Base-by-base conservation (phyloP, 2,329 filamentous ascomycete genomes). In the Paracoccidioides lutzii region DNA sequence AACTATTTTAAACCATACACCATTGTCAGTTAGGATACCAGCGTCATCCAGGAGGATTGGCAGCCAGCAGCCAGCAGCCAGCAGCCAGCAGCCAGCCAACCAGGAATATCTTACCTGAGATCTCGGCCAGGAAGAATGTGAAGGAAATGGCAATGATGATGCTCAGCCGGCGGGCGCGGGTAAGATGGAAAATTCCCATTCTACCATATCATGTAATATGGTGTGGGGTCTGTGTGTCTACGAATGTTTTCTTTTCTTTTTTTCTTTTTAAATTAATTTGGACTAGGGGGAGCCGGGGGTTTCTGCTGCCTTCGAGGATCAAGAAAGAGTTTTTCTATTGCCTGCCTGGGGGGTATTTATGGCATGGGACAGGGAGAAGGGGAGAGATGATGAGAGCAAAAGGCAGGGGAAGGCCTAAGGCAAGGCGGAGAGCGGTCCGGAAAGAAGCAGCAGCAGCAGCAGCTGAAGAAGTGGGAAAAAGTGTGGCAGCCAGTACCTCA, bases 111-210 rank as follows among this genome's bases (percentile, higher is more conserved):
- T 52, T 61, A 73, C 73, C 69, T 35, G 73, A 72, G 33, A 77
- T 75, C 59, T 78, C 75, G 12, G 70, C 69, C 3, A 73, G 53
- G 57, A 78, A 78, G 61, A 78, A 78, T 22, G 61, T 64, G 53
- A 73, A 70, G 0, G 74, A 76, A 55, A 78, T 75, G 33, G 60
- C 70, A 55, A 77, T 76, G 52, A 76, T 73, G 37, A 66, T 57
- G 22, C 61, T 60, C 56, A 71, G 57, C 14, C 67, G 59, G 15
- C 35, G 37, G 14, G 54, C 46, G 6, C 53, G 55, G 15, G 59
- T 54, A 4, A 60, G 46, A 9, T 45, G 38, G 33, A 55, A 32
- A n/a, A 48, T 12, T 10, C 43, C 65, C 65, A 78, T 72, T 3
- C 76, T 28, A 4, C 22, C 32, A 22, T 35, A 48, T 8, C 32